phyloP scores from a whole-genome alignment of 805 yeast species.

The Priceomyces medius region DNA sequence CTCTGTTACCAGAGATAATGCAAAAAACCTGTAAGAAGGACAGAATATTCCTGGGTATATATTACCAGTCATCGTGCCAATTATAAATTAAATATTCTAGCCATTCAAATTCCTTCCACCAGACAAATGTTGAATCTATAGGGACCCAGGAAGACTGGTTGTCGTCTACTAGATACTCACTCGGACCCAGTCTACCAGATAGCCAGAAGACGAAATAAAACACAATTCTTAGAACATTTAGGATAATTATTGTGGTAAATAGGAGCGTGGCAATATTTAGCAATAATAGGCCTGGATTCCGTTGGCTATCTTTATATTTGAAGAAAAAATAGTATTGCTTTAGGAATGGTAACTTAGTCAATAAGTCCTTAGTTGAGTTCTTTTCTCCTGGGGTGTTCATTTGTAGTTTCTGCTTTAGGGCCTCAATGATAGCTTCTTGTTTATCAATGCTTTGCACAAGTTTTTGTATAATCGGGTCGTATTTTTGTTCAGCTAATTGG shows the following conservation, averaged over 20 bases:
- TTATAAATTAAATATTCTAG: conserved; percentile 26
- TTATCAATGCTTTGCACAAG: conserved; percentile 15
- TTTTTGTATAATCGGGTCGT: conserved; percentile 11
- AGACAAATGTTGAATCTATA: conserved; percentile 14
- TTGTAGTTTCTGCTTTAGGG: conserved; percentile 16
- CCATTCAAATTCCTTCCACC: conserved; percentile 36
- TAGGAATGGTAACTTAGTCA: conserved; percentile 27
- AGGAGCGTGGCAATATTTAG: conserved; percentile 23
- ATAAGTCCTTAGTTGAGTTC: conserved; percentile 11
- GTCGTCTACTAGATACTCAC: conserved; percentile 16
- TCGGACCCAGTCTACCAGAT: conserved; percentile 3
- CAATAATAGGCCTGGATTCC: conserved; percentile 16
- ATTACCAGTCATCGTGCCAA: conserved; percentile 14
- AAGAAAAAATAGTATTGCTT: conserved; percentile 27
- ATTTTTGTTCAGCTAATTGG: conserved; percentile 9
- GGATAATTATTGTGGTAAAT: conserved; percentile 18
- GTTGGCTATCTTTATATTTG: conserved; percentile 24
- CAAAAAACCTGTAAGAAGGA: too few species aligned
- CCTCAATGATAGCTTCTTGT: conserved; percentile 22
- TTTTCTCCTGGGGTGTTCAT: conserved; percentile 4
- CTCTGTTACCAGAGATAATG: background rate
- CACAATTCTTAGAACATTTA: conserved; percentile 16
- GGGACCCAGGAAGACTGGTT: conserved; percentile 12
- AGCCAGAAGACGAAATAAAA: conserved; percentile 13
- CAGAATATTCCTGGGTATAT: too few species aligned